Evolutionary conservation across 495 filamentous ascomycete genomes (phyloP).

Genomic region (Corynascus novoguineensis): DNA sequence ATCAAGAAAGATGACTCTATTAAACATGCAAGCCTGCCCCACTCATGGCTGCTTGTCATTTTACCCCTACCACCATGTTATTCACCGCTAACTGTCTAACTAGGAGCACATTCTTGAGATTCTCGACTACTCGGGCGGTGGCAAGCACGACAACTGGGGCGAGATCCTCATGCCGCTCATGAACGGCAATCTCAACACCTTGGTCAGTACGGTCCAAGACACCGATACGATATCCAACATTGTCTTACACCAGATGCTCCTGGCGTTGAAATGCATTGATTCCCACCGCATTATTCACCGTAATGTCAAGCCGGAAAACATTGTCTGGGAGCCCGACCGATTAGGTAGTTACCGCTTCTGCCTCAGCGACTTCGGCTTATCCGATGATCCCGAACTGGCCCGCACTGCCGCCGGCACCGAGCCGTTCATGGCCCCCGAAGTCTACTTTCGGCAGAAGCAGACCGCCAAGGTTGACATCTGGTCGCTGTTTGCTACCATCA

Average conservation of each 20-base stretch:
- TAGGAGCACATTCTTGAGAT: slow-evolving; percentile 33
- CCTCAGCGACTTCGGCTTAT: slow-evolving; percentile 36
- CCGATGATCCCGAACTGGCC: slow-evolving; percentile 22
- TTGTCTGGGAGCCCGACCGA: slow-evolving; percentile 39
- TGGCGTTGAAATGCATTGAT: slow-evolving; percentile 29
- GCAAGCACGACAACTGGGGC: slow-evolving; percentile 14
- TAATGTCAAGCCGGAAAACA: slow-evolving; percentile 78
- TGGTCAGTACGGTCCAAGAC: slow-evolving; percentile 8
- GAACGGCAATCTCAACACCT: slow-evolving; percentile 24
- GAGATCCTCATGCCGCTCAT: slow-evolving; percentile 37
- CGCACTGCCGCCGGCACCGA: slow-evolving; percentile 25
- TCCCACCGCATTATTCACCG: slow-evolving; percentile 63
- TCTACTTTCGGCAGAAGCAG: slow-evolving; percentile 25
- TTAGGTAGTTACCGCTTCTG: slow-evolving; percentile 22
- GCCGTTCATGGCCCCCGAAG: slow-evolving; percentile 33
- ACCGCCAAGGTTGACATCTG: slow-evolving; percentile 38
- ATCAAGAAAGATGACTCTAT: slow-evolving; percentile 23
- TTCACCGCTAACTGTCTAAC: not conserved
- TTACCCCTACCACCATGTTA: too few species aligned
- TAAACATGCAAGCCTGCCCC: slow-evolving; percentile 24
- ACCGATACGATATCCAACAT: slow-evolving; percentile 8
- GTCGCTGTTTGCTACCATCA: slow-evolving; percentile 40
- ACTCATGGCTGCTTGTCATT: too few species aligned
- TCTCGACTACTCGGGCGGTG: slow-evolving; percentile 18
- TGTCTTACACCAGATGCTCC: slow-evolving; percentile 33